Evolutionary conservation across 140 eudicot species (phyloP), one percentile per base, ranked within the genome.

Genomic region (Senecio squalidus): DNA sequence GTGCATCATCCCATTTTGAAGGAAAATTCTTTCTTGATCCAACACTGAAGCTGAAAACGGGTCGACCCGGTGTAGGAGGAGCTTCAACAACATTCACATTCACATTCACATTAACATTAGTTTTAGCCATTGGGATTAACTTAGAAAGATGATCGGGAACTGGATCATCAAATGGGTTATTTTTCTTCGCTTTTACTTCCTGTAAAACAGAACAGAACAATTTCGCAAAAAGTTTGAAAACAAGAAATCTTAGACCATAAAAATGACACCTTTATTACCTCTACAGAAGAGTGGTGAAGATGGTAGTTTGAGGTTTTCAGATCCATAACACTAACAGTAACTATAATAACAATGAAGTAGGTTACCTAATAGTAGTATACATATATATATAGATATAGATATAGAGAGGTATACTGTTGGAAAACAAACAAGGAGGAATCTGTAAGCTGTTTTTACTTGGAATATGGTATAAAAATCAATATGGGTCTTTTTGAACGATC

Each of bases 1-100:
- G 79, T 0, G 95, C 95, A 77, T 86, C 95, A 54, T 86, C 95
- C 95, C 95, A 86, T 54, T 86, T 86, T 0, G 95, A 86, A 57
- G 95, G 91, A 11, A 82, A 73, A 14, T 57, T 69, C 64, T 77
- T 82, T 67, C 85, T 79, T 17, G 84, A 46, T 33, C 79, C 67
- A 55, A 64, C 76, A 57, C 95, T 86, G 70, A 86, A 86, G 63
- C 92, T 80, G 55, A 82, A 86, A 55, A 86, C 50, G 22, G 95
- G 88, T 73, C 95, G 80, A 16, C 95, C 95, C 26, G 95, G 95
- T 33, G 95, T 85, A 21, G 86, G 40, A n/a, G 95, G 95, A 69
- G 92, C 91, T 58, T 82, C 92, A 4, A 81, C 58, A 0, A 76
- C 57, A n/a, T n/a, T n/a, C n/a, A n/a, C n/a, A n/a, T n/a, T n/a